Evolutionary conservation across 2,329 filamentous ascomycete genomes (phyloP).

Genomic region (Delphinella strobiligena): DNA sequence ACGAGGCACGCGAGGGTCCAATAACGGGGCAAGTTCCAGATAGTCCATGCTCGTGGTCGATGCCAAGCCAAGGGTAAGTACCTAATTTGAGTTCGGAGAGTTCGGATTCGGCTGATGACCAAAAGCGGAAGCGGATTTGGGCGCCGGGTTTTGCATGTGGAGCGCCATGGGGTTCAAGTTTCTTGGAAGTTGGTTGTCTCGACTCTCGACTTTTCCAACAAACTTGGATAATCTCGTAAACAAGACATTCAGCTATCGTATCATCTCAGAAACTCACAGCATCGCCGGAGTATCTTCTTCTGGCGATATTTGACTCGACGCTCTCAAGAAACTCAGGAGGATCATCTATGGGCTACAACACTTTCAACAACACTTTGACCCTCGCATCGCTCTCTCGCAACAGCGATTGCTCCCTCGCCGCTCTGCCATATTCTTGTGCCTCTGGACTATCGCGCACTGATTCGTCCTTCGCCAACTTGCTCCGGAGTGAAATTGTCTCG

Average conservation of each 20-base stretch:
- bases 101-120: too few species aligned
- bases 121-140: not conserved
- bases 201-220: not conserved
- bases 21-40: too few species aligned
- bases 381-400: not conserved
- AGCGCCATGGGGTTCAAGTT: not conserved
- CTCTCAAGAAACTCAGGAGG: not conserved
- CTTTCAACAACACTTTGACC: not conserved
- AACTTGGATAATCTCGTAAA: too few species aligned
- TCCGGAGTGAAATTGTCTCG: constrained; percentile 28
- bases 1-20: too few species aligned
- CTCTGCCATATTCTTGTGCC: constrained; percentile 1
- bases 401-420: constrained; percentile 1
- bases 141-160: not conserved
- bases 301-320: not conserved
- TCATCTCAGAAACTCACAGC: not conserved
- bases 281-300: not conserved
- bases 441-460: constrained; percentile 17
- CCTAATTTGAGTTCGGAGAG: too few species aligned
- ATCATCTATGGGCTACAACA: not conserved
- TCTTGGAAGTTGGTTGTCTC: not conserved
- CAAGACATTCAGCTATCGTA: not conserved
- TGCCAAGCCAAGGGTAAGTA: too few species aligned
- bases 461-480: constrained; percentile 34
- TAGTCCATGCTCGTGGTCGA: too few species aligned